Evolutionary conservation across 352 stramenopile species (phyloP).

Genomic region (Phytophthora agathidicida): DNA sequence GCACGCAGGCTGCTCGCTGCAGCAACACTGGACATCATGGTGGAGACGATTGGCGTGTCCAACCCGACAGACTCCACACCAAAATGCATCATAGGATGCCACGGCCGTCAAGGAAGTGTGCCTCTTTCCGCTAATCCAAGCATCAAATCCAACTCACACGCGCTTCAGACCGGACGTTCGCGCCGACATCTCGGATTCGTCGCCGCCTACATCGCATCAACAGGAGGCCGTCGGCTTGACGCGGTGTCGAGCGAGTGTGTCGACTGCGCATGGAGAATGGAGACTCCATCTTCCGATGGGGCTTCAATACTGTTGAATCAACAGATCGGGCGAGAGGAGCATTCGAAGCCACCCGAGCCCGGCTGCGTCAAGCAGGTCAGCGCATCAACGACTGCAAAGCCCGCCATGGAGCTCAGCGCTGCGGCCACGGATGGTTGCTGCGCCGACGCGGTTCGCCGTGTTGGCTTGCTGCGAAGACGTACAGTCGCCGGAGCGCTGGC

Average conservation of each 20-base stretch:
- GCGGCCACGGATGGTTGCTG: constrained; percentile 2
- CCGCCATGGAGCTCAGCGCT: background rate
- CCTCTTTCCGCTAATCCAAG: background rate
- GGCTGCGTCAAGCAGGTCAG: constrained; percentile 31
- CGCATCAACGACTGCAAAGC: constrained; percentile 26
- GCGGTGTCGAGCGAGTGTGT: too few relatives aligned
- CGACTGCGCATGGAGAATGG: constrained; percentile 2
- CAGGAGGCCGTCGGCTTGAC: background rate
- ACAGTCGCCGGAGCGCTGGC: constrained; percentile 13
- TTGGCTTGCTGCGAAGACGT: constrained; percentile 15
- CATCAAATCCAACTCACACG: constrained; percentile 14
- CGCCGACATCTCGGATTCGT: constrained; percentile 1
- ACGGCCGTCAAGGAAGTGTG: too few relatives aligned
- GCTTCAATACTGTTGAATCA: constrained; percentile 13
- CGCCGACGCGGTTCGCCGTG: constrained; percentile 18
- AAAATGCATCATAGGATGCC: background rate
- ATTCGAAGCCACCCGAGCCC: constrained; percentile 34
- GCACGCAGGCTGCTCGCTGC: background rate
- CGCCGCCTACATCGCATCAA: background rate
- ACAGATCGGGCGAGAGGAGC: constrained; percentile 12
- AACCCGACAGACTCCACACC: constrained; percentile 12
- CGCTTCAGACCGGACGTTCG: constrained; percentile 8
- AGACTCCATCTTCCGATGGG: constrained; percentile 30
- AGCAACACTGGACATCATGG: too few relatives aligned
- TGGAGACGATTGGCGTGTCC: background rate